phyloP scores from a whole-genome alignment of 1,284 basidiomycete species.

The Heterobasidion irregulare region DNA sequence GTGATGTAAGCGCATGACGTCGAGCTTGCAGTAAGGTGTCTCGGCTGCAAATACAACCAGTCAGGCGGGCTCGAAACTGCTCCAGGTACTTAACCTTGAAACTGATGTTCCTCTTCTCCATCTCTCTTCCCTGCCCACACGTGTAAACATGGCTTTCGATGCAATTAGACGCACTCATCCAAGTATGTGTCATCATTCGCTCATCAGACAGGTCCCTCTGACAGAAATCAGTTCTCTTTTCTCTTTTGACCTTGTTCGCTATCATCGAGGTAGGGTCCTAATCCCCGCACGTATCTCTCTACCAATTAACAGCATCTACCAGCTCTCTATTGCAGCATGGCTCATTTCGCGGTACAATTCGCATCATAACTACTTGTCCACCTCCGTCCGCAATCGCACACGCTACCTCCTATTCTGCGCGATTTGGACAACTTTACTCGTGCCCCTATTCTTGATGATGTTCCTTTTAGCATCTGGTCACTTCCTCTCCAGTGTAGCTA shows the following conservation, averaged over 20 bases:
- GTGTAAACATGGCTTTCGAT: constrained; percentile 27
- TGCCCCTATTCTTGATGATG: constrained; percentile 39
- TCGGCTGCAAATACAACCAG: neutral
- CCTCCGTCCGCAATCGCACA: constrained; percentile 47
- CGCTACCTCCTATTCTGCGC: constrained; percentile 61
- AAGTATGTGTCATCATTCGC: constrained; percentile 26
- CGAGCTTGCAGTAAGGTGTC: neutral
- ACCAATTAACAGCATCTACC: neutral
- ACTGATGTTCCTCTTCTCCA: neutral
- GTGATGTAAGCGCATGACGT: neutral
- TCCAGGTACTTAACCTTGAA: neutral
- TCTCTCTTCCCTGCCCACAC: neutral
- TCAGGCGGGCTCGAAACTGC: neutral
- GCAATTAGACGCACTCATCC: constrained; percentile 41
- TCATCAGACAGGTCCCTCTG: constrained; percentile 2
- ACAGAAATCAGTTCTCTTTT: constrained; percentile 35
- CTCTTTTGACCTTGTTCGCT: constrained; percentile 44
- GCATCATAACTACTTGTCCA: constrained; percentile 42
- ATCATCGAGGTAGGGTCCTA: constrained; percentile 42
- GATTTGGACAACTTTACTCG: constrained; percentile 59
- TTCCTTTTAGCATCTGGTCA: constrained; percentile 44
- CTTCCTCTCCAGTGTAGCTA: constrained; percentile 48
- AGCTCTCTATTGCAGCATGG: constrained; percentile 67
- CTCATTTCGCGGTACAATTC: constrained; percentile 48
- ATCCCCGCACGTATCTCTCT: neutral